Evolutionary conservation across 306 rosid genomes (phyloP).

Genomic region (Cicer cuneatum): DNA sequence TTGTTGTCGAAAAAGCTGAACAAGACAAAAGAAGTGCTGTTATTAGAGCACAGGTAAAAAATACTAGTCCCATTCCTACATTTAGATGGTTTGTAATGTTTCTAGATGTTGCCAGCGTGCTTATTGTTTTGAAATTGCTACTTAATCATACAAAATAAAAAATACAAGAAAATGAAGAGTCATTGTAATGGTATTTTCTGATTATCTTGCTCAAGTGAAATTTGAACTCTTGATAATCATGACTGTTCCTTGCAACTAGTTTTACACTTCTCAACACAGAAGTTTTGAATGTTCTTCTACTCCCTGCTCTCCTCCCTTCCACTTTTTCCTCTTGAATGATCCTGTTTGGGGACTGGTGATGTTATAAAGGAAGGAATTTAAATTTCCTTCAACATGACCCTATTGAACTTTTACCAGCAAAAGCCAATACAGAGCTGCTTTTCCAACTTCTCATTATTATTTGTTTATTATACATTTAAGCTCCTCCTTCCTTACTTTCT

Average conservation of each 20-base stretch:
- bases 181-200: background rate
- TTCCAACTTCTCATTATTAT: constrained; percentile 10
- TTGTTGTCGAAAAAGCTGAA: constrained; percentile 86
- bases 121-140: constrained; percentile 27
- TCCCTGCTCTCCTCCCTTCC: background rate
- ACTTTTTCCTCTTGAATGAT: background rate
- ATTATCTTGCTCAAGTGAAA: background rate
- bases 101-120: constrained; percentile 4
- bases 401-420: background rate
- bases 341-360: background rate
- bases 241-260: constrained; percentile 7
- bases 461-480: background rate
- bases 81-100: background rate
- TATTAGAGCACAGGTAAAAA: constrained; percentile 82
- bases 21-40: constrained; percentile 86
- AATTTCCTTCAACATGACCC: constrained; percentile 7
- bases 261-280: constrained; percentile 9
- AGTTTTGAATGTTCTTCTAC: background rate
- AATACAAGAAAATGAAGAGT: background rate
- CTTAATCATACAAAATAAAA: constrained; percentile 15
- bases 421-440: background rate
- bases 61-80: background rate
- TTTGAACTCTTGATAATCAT: background rate
- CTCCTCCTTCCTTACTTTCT: background rate
- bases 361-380: constrained; percentile 9